A percentile compares a stretch with the other conserved stretches of the same genome.
phyloP scores from a whole-genome alignment of 1,284 basidiomycete genomes.

The Grifola frondosa region DNA sequence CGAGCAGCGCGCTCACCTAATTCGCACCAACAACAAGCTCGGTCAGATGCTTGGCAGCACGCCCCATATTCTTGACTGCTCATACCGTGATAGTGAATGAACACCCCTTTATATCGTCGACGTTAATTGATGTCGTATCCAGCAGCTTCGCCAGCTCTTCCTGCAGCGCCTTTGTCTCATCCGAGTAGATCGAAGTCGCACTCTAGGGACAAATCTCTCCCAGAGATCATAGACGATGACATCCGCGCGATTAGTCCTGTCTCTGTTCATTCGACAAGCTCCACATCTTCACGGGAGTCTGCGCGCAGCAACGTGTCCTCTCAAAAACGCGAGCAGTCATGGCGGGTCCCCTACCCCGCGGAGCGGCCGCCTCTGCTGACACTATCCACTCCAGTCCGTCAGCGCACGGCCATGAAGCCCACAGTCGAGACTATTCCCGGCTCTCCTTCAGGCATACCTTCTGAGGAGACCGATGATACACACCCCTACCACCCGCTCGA shows the following conservation, averaged over 20 bases:
- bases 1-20: conserved; percentile 52
- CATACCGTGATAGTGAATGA: conserved; percentile 12
- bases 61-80: conserved; percentile 54
- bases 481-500: conserved; percentile 17
- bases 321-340: conserved; percentile 19
- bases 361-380: conserved; percentile 25
- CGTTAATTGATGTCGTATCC: neutral
- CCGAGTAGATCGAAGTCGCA: conserved; percentile 16
- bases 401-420: conserved; percentile 13
- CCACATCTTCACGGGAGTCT: conserved; percentile 20
- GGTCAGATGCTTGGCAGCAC: conserved; percentile 58
- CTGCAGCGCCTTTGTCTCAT: conserved; percentile 9
- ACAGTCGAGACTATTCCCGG: conserved; percentile 23
- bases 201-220: conserved; percentile 17
- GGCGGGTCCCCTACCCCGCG: conserved; percentile 19
- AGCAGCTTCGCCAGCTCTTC: conserved; percentile 5
- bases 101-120: neutral
- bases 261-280: conserved; percentile 21
- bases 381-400: conserved; percentile 13
- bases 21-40: conserved; percentile 61
- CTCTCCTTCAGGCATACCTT: conserved; percentile 15
- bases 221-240: conserved; percentile 13
- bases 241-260: conserved; percentile 15
- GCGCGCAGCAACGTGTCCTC: conserved; percentile 8
- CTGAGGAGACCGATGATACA: conserved; percentile 6